These are phyloP conservation scores for Ophiostoma himal-ulmi DNA, from an alignment of 2,329 filamentous ascomycete species.

Conservation along the genomic window DNA sequence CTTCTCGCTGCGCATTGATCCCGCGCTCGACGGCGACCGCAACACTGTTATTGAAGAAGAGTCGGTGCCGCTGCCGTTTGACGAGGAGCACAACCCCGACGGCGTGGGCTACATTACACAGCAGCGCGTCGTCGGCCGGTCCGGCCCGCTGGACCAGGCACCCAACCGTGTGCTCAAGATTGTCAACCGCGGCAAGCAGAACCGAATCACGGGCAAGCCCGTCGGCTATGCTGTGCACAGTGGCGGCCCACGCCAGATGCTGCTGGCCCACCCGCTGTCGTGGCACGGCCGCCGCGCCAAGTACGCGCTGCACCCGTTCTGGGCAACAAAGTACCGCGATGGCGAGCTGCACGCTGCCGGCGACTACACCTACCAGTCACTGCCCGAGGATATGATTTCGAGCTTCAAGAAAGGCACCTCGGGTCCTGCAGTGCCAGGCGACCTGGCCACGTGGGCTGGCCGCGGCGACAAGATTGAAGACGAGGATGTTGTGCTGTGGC, in stretches of 20 bases:
- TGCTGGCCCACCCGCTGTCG: constrained; percentile 38
- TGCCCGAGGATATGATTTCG: constrained; percentile 1
- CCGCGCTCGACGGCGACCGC: constrained; percentile 54
- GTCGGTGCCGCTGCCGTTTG: constrained; percentile 38
- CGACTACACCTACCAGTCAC: constrained; percentile 38
- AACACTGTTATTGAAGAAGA: constrained; percentile 45
- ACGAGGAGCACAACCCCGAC: constrained; percentile 42
- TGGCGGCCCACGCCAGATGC: constrained; percentile 39
- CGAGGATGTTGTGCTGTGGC: constrained; percentile 44
- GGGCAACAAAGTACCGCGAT: constrained; percentile 42
- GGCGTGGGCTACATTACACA: constrained; percentile 42
- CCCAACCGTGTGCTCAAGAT: constrained; percentile 47
- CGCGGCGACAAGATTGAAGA: constrained; percentile 30
- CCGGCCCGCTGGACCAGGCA: constrained; percentile 44
- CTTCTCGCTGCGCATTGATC: constrained; percentile 8
- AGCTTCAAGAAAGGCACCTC: neutral
- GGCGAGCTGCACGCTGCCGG: constrained; percentile 41
- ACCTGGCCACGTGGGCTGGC: constrained; percentile 30
- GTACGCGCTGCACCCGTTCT: constrained; percentile 40
- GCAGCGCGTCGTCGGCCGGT: constrained; percentile 39
- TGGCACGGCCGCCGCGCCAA: constrained; percentile 39
- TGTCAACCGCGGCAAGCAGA: constrained; percentile 39
- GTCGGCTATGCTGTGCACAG: constrained; percentile 43
- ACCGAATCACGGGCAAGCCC: constrained; percentile 39
- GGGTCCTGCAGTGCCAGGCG: neutral